Evolutionary conservation across 257 asterid species (phyloP).

Genomic region (Catharanthus roseus): DNA sequence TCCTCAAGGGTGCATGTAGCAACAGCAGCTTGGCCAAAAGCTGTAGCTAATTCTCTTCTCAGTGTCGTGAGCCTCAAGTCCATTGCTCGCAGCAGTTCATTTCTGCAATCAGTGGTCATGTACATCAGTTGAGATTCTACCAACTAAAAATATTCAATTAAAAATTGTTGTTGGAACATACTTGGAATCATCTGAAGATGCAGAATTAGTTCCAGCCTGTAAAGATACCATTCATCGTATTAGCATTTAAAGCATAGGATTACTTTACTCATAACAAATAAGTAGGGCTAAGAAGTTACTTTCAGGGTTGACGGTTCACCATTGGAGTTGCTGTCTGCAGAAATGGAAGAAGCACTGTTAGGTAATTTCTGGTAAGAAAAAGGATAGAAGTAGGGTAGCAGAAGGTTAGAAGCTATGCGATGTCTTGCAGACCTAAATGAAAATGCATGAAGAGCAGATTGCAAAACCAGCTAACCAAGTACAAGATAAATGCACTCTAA

Average conservation of each 20-base stretch:
- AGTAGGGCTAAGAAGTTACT: slow-evolving; percentile 25
- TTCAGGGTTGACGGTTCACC: slow-evolving; percentile 24
- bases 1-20: slow-evolving; percentile 50
- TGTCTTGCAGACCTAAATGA: neutral
- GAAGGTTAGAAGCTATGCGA: neutral
- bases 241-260: slow-evolving; percentile 1
- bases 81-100: slow-evolving; percentile 80
- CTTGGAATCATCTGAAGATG: slow-evolving; percentile 73
- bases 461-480: neutral
- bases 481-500: slow-evolving; percentile 1
- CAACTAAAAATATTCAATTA: neutral
- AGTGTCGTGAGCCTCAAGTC: slow-evolving; percentile 71
- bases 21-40: slow-evolving; percentile 60
- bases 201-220: slow-evolving; percentile 46
- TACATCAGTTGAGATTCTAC: slow-evolving; percentile 18
- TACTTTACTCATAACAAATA: slow-evolving; percentile 3
- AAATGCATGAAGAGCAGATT: neutral
- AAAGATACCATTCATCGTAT: slow-evolving; percentile 27
- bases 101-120: slow-evolving; percentile 43
- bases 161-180: slow-evolving; percentile 32
- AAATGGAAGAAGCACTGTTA: slow-evolving; percentile 10
- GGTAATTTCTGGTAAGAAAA: neutral
- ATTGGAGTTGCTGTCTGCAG: slow-evolving; percentile 33
- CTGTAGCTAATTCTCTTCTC: slow-evolving; percentile 53
- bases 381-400: neutral